Evolutionary conservation across 352 stramenopile genomes (phyloP), one percentile per base, ranked within the genome.

Genomic region (Thraustochytrium striatum): DNA sequence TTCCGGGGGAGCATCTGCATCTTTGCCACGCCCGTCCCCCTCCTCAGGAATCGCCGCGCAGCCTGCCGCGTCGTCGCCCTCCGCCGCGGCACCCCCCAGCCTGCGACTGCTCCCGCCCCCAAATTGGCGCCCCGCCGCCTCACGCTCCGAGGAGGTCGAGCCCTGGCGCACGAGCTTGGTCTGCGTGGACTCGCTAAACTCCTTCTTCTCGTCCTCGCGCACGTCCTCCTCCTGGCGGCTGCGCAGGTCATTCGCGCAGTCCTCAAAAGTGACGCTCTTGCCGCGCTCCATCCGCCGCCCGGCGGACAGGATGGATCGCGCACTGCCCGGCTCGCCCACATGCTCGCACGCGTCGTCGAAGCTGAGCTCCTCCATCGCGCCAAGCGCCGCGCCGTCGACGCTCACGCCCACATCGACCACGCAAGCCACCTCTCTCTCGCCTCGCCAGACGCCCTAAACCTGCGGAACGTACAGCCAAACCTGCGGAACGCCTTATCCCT

Each of bases 151-250:
- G n/a, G n/a, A n/a, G n/a, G 36, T 33, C 3, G 59, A 70, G 30
- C 19, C 52, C 50, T 61, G 65, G 11, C 65, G 61, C 30, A 13
- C 30, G 3, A 75, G 65, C 65, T 53, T 58, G 5, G 65, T 75
- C 33, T 75, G 65, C 50, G 38, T 61, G 16, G 65, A 75, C 38
- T 21, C 52, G 30, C 39, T n/a, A 28, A 75, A 75, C 21, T 75
- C 65, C 38, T 19, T 25, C 16, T 30, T 25, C 5, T 30, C 44
- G 28, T 58, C 50, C 39, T 47, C 39, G 5, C 39, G 39, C 39
- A 13, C 39, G 5, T 5, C 39, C 39, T 47, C 5, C 39, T 5
- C 39, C 39, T 47, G 5, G 39, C 5, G 5, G 39, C 39, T 47
- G 5, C 13, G 5, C n/a, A n/a, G n/a, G n/a, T n/a, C n/a, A n/a